Base-by-base conservation (phyloP, 2,329 filamentous ascomycete species). In the Grosmannia huntii region DNA sequence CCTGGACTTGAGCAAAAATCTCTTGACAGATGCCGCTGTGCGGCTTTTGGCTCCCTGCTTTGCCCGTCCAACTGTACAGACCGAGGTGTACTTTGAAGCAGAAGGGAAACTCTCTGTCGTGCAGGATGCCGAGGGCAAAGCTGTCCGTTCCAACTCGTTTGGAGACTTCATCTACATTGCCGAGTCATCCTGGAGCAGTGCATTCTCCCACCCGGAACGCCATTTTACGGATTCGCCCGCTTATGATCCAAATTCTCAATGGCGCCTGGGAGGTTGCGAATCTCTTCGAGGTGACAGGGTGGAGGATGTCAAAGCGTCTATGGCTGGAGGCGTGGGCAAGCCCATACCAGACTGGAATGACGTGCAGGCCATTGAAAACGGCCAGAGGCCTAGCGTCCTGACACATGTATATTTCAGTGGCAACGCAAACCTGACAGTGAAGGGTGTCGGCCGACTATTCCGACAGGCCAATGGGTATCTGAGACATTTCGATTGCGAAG, bases 321-420 rank as follows among this genome's bases (percentile, higher is more conserved):
- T 73, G 4, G 66, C 70, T 5, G 66, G 64, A 5, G 62, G 60
- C 10, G 56, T 62, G 62, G 49, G 63, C 27, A 5, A 23, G 28
- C 10, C 58, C 41, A 14, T 61, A 46, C 36, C 59, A 16, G 21
- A 65, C 57, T 51, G 62, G 60, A 53, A 65, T 44, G 50, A 61
- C 19, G 52, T 65, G 25, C 28, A 12, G 3, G 31, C 23, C 31
- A 10, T 12, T 3, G 27, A 28, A 14, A 6, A 12, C 23, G 11
- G 67, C 25, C 53, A 59, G 12, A 55, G 59, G 16, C 63, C 65
- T 3, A 59, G 64, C 2, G 74, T 73, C 3, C 64, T 84, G 52
- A 82, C 81, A 0, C 81, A 84, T 62, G 66, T 85, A 19, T 73
- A 76, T 54, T 61, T 85, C 12, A 79, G 77, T 31, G 69, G 70